phyloP scores from a whole-genome alignment of 2,329 filamentous ascomycete species.

The Ilyonectria sp. region DNA sequence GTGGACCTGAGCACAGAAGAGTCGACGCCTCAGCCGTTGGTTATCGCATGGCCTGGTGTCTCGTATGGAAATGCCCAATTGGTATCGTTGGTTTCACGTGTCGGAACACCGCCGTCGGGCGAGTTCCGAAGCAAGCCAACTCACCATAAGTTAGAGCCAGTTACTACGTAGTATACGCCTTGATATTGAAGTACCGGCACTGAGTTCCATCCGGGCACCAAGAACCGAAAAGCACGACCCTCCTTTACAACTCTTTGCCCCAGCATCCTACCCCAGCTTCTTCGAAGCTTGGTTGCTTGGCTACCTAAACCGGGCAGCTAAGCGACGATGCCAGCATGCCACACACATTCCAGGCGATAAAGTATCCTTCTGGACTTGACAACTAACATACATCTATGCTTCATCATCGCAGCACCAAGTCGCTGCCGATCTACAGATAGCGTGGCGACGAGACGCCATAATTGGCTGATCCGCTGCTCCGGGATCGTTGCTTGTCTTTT shows the following conservation, averaged over 20 bases:
- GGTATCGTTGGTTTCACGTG: neutral
- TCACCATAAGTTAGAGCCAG: neutral
- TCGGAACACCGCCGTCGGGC: constrained; percentile 1
- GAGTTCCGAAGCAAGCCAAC: constrained; percentile 9
- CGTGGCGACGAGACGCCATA: constrained; percentile 11
- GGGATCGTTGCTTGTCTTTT: constrained; percentile 14
- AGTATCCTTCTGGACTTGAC: neutral
- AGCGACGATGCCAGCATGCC: constrained; percentile 1
- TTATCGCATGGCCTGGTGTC: constrained; percentile 20
- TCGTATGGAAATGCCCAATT: constrained; percentile 1
- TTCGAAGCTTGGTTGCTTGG: constrained; percentile 15
- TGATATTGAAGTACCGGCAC: neutral
- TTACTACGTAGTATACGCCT: neutral
- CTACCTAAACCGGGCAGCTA: constrained; percentile 10
- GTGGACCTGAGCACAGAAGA: neutral
- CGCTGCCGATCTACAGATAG: constrained; percentile 17
- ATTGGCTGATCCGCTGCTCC: constrained; percentile 28
- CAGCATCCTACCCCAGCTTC: constrained; percentile 20
- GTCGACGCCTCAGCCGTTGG: constrained; percentile 6
- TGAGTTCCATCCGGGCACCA: neutral
- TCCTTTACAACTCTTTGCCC: constrained; percentile 8
- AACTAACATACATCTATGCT: neutral
- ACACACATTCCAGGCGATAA: neutral
- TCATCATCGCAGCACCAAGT: constrained; percentile 5
- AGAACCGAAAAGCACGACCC: neutral